Base-by-base conservation (phyloP, 139 green algal genomes). In the Ettlia oleoabundans region DNA sequence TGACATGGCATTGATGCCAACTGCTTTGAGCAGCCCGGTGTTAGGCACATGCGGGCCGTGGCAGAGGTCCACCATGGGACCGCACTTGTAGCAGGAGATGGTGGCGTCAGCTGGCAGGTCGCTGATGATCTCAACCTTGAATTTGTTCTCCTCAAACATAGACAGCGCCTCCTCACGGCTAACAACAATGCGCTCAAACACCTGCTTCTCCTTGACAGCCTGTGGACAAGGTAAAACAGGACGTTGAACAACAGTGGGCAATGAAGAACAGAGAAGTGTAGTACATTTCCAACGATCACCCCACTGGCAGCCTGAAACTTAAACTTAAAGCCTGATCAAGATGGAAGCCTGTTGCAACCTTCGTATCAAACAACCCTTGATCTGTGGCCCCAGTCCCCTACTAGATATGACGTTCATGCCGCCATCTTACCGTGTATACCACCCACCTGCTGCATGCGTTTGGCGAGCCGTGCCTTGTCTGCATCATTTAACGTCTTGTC, bases 121-220 rank as follows among this genome's bases (percentile, higher is more conserved):
- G 6, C 82, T 74, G 85, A 99, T 98, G 84, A 99, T 96, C 90
- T 99, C 97, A 35, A 97, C 90, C 91, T 99, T 99, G 93, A 99
- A 99, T 84, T 97, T 96, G 92, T 99, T 99, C 83, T 99, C 95
- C 75, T 94, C 62, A 80, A 99, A 99, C 96, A 99, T 99, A 62
- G 87, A 75, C 51, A 98, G 89, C 40, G 97, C 97, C 89, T 99
- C 95, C 3, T 97, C 93, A 1, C 95, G 84, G n/a, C 83, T 92
- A 9, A 99, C 96, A 40, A 91, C 95, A 37, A 98, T 90, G 19
- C 97, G 89, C 91, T 99, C 88, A 83, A 98, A 99, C 5, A 32
- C 52, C 85, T 98, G 95, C 73, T 92, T 94, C 80, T 98, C 95
- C 87, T 98, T 97, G 15, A 96, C 87, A 9, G 90, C 84, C 76